phyloP scores from a whole-genome alignment of 345 rosid genomes.

The Citrus reticulata region DNA sequence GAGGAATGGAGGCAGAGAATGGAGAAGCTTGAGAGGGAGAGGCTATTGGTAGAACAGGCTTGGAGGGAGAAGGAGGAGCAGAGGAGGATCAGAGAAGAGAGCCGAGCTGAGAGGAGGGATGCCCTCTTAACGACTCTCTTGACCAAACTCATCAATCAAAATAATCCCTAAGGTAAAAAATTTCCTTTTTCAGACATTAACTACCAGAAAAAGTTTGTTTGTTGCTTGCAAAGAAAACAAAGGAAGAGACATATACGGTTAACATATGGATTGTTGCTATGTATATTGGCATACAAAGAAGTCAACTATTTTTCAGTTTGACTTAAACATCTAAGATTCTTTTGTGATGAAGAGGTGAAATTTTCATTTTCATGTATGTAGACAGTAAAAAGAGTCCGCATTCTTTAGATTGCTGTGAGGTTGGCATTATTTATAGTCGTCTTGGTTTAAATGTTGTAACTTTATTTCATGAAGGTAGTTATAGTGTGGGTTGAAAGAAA shows the following conservation, averaged over 20 bases:
- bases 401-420: background rate
- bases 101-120: slow-evolving; percentile 55
- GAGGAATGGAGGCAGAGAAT: slow-evolving; percentile 49
- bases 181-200: background rate
- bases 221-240: slow-evolving; percentile 10
- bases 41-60: slow-evolving; percentile 40
- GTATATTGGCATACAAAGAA: background rate
- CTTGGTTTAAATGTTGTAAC: background rate
- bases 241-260: background rate
- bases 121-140: slow-evolving; percentile 43
- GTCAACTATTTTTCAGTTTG: background rate
- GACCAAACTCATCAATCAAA: slow-evolving; percentile 37
- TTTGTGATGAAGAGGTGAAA: background rate
- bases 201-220: background rate
- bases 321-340: background rate
- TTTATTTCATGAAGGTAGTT: background rate
- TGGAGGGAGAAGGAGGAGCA: slow-evolving; percentile 62
- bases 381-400: background rate
- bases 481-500: background rate
- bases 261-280: background rate
- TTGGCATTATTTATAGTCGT: background rate
- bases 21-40: slow-evolving; percentile 57
- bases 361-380: background rate
- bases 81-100: slow-evolving; percentile 45
- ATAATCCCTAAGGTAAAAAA: slow-evolving; percentile 9